Base-by-base conservation (phyloP, 2,329 filamentous ascomycete genomes). In the Xylariales sp. region DNA sequence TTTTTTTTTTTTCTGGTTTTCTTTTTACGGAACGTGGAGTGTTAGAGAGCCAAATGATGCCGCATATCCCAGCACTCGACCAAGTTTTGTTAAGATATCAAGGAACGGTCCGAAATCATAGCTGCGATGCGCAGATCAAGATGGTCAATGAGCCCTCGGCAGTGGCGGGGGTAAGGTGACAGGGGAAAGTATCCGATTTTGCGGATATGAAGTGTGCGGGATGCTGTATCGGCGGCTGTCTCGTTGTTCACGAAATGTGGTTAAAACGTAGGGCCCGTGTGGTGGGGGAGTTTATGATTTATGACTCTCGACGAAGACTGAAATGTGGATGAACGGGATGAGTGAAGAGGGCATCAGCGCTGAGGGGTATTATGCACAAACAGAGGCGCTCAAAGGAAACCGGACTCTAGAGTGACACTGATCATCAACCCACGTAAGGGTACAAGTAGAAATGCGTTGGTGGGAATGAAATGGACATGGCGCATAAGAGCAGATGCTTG, bases 351-450 rank as follows among this genome's bases (percentile, higher is more conserved):
- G 28, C 30, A 46, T 57, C 32, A 34, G 45, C 41, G 23, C 49
- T 48, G 36, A 54, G 62, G 58, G 41, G 54, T 55, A 59, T 55
- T 43, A 55, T 60, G 23, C 34, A 54, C 46, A 63, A 69, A 59
- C 34, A 65, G 48, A 59, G 34, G 32, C 57, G 66, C 39, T 55
- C 32, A 6, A 39, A 28, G 36, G n/a, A 50, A 45, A 46, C 53
- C 12, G n/a, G 32, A 30, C 18, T 41, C 12, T 34, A 41, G 45
- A 52, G 45, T 34, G 30, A 28, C 36, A 32, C 28, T 39, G 34
- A 12, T 48, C 34, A 28, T 48, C 23, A 28, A 12, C 18, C 10
- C 9, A 32, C 32, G 52, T 30, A 5, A 64, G 45, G 2, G 34
- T 9, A 3, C 52, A 54, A 50, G 57, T 58, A 43, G 9, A 14